Conservation (phyloP, 306 rosid species). For the Hylodesmum podocarpum region DNA sequence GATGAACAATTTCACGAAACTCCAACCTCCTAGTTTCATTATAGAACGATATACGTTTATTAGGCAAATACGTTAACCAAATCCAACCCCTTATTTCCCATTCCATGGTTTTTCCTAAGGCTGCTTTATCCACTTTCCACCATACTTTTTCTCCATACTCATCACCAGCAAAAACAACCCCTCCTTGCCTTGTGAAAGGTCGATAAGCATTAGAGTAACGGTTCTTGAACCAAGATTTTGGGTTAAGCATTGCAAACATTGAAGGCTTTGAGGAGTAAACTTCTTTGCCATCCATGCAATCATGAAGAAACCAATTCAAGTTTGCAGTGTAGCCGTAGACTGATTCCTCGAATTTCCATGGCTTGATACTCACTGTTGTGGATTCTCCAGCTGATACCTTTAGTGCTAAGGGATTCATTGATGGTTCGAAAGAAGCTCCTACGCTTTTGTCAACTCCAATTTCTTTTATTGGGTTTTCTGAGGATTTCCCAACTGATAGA, state of each 20-base stretch:
- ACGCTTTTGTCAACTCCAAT: conserved; percentile 58
- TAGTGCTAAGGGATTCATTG: conserved; percentile 47
- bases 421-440: conserved; percentile 68
- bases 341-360: conserved; percentile 90
- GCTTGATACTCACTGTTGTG: conserved; percentile 54
- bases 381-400: conserved; percentile 69
- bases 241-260: conserved; percentile 59
- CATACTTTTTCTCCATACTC: conserved; percentile 70
- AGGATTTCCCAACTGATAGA: conserved; percentile 78
- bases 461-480: conserved; percentile 76
- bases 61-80: conserved; percentile 95
- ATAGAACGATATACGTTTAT: conserved; percentile 59
- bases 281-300: conserved; percentile 73
- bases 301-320: conserved; percentile 87
- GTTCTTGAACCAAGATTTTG: conserved; percentile 80
- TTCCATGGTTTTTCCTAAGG: conserved; percentile 71
- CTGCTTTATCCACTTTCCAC: conserved; percentile 78
- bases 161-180: conserved; percentile 84
- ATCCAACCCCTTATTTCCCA: conserved; percentile 92
- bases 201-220: conserved; percentile 70
- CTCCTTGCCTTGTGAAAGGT: conserved; percentile 90
- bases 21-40: conserved; percentile 81
- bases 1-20: conserved; percentile 62
- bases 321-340: conserved; percentile 72
- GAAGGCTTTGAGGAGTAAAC: conserved; percentile 81